A percentile compares a stretch with the other conserved stretches of the same genome.
These are phyloP conservation scores for Malassezia japonica DNA, from an alignment of 1,284 basidiomycete species.

Conservation along the genomic window DNA sequence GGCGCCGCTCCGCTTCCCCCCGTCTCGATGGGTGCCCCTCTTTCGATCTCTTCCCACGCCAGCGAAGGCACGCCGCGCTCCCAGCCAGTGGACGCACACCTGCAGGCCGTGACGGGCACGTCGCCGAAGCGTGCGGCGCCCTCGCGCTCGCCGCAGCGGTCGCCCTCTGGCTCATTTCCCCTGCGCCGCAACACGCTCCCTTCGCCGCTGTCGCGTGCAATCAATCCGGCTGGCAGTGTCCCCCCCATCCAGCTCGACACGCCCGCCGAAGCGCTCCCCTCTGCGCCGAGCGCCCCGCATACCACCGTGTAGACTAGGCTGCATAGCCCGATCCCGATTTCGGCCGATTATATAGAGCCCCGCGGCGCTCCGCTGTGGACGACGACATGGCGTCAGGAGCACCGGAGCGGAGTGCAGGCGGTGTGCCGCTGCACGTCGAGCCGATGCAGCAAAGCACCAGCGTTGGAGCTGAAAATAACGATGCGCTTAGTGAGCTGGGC, in stretches of 20 bases:
- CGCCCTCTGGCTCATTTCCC: not conserved
- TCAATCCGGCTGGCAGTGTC: not conserved
- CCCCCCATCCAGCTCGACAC: not conserved
- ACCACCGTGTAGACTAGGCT: not conserved
- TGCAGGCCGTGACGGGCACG: too few relatives aligned
- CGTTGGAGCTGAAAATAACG: not conserved
- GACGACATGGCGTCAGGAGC: not conserved
- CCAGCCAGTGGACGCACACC: too few relatives aligned
- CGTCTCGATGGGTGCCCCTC: too few relatives aligned
- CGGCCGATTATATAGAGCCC: too few relatives aligned
- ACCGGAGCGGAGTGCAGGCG: not conserved
- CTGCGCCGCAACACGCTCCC: not conserved
- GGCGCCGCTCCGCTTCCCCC: too few relatives aligned
- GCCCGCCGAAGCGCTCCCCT: too few relatives aligned
- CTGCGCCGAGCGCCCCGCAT: not conserved
- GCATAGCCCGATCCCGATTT: not conserved
- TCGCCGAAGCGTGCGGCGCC: too few relatives aligned
- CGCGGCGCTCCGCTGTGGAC: not conserved
- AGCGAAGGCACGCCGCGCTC: too few relatives aligned
- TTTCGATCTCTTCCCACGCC: too few relatives aligned
- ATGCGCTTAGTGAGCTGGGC: conserved; percentile 10
- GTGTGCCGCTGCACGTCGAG: too few relatives aligned
- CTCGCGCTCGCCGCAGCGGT: too few relatives aligned
- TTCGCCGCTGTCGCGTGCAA: not conserved
- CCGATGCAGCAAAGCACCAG: not conserved